Evolutionary conservation across 176 grass and related monocot species (phyloP).

Genomic region (Tuctoria greenei): DNA sequence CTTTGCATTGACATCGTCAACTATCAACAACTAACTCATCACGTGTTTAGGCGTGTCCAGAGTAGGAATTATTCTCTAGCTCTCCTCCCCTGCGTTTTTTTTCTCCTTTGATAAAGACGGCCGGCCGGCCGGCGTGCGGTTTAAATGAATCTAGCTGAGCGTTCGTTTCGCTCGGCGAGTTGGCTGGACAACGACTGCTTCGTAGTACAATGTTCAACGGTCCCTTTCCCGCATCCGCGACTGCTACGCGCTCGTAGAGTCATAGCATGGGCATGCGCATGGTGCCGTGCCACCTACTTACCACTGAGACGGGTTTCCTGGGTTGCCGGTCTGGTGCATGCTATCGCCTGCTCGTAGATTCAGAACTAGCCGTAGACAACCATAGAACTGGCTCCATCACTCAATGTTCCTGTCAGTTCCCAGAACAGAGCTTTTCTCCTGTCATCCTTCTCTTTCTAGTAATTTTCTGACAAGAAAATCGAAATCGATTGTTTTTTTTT

Average conservation of each 20-base stretch:
- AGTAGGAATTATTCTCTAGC: not conserved
- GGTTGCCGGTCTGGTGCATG: not conserved
- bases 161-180: not conserved
- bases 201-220: not conserved
- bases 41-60: no score
- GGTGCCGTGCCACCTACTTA: not conserved
- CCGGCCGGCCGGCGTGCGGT: not conserved
- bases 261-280: no score
- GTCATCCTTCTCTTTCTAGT: not conserved
- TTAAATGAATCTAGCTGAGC: not conserved
- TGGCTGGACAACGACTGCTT: not conserved
- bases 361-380: not conserved
- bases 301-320: not conserved
- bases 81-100: not conserved
- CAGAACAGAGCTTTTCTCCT: not conserved
- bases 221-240: not conserved
- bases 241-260: not conserved
- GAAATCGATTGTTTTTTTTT: not conserved
- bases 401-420: no score
- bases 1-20: no score
- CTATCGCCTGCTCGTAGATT: not conserved
- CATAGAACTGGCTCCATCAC: no score
- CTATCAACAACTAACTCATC: no score
- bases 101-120: not conserved
- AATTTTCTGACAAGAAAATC: not conserved